A percentile compares a stretch with the other conserved stretches of the same genome.
These are phyloP conservation scores for Paracoccidioides lutzii DNA, from an alignment of 2,329 filamentous ascomycete genomes.

Conservation along the genomic window DNA sequence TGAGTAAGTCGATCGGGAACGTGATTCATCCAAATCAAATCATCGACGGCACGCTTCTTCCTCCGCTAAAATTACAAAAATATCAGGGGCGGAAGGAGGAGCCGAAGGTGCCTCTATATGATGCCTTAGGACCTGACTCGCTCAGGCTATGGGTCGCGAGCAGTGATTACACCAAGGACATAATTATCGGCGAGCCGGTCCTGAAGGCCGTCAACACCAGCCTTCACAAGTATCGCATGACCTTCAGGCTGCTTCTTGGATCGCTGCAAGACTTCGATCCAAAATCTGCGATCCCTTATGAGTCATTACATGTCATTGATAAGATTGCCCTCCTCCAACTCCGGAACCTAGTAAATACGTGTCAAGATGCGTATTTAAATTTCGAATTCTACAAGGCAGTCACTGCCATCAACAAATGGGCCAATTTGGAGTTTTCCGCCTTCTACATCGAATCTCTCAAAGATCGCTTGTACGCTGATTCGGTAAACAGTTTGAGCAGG, in stretches of 20 bases:
- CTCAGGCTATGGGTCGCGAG: slow-evolving; percentile 83
- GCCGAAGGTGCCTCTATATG: slow-evolving; percentile 36
- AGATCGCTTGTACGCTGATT: slow-evolving; percentile 78
- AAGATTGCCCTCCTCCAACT: slow-evolving; percentile 68
- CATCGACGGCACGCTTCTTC: slow-evolving; percentile 68
- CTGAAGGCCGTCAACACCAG: slow-evolving; percentile 63
- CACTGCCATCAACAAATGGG: slow-evolving; percentile 63
- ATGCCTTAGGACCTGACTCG: slow-evolving; percentile 72
- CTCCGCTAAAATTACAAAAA: slow-evolving; percentile 54
- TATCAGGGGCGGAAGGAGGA: slow-evolving; percentile 36
- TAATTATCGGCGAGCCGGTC: slow-evolving; percentile 65
- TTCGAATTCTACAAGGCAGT: slow-evolving; percentile 77
- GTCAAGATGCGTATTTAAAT: slow-evolving; percentile 51
- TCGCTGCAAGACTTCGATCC: slow-evolving; percentile 47
- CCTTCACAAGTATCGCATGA: slow-evolving; percentile 77
- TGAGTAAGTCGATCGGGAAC: slow-evolving; percentile 96
- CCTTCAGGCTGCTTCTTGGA: slow-evolving; percentile 80
- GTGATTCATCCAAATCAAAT: slow-evolving; percentile 69
- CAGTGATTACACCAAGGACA: slow-evolving; percentile 81
- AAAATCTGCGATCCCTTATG: slow-evolving; percentile 22
- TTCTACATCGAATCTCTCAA: slow-evolving; percentile 93
- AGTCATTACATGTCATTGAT: slow-evolving; percentile 49
- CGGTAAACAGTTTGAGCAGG: slow-evolving; percentile 50
- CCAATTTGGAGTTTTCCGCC: slow-evolving; percentile 70
- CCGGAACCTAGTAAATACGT: slow-evolving; percentile 48